These are phyloP conservation scores for Xerocomellus intermedius DNA, from an alignment of 768 basidiomycete species.

Conservation along the genomic window DNA sequence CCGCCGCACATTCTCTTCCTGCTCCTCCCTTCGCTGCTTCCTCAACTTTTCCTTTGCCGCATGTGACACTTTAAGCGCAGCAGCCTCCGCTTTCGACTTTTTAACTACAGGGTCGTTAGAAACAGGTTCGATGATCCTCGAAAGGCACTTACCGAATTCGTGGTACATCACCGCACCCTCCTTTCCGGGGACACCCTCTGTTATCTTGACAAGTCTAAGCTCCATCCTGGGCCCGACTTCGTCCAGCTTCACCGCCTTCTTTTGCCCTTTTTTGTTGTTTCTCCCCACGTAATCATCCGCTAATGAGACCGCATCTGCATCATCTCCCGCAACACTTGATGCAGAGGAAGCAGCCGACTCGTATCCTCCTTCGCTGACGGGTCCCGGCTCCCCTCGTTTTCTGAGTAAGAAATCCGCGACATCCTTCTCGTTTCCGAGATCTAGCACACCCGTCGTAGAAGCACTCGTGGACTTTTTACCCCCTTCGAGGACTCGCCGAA, in stretches of 20 bases:
- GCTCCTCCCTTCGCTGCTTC: slow-evolving; percentile 81
- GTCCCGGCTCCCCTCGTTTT: slow-evolving; percentile 57
- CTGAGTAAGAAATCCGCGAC: slow-evolving; percentile 93
- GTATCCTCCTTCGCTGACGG: slow-evolving; percentile 61
- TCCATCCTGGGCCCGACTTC: slow-evolving; percentile 98
- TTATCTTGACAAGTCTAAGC: slow-evolving; percentile 87
- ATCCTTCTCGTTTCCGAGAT: slow-evolving; percentile 89
- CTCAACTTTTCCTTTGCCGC: slow-evolving; percentile 73
- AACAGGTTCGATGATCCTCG: not conserved
- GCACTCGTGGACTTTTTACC: slow-evolving; percentile 28
- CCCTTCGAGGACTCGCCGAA: slow-evolving; percentile 82
- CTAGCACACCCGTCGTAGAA: slow-evolving; percentile 48
- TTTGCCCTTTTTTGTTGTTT: slow-evolving; percentile 89
- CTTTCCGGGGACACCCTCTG: slow-evolving; percentile 90
- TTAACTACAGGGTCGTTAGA: slow-evolving; percentile 56
- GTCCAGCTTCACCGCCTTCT: slow-evolving; percentile 86
- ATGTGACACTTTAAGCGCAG: slow-evolving; percentile 67
- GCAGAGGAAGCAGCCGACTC: slow-evolving; percentile 80
- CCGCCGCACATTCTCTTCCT: slow-evolving; percentile 84
- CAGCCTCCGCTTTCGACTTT: slow-evolving; percentile 78
- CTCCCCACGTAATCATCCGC: slow-evolving; percentile 94
- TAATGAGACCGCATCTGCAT: slow-evolving; percentile 74
- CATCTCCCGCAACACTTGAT: slow-evolving; percentile 82
- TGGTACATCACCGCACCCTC: slow-evolving; percentile 94
- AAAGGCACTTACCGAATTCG: slow-evolving; percentile 70